A percentile compares a stretch with the other conserved stretches of the same genome.
Conservation (phyloP, 805 yeast genomes). For the Dipodascus geniculatus region DNA sequence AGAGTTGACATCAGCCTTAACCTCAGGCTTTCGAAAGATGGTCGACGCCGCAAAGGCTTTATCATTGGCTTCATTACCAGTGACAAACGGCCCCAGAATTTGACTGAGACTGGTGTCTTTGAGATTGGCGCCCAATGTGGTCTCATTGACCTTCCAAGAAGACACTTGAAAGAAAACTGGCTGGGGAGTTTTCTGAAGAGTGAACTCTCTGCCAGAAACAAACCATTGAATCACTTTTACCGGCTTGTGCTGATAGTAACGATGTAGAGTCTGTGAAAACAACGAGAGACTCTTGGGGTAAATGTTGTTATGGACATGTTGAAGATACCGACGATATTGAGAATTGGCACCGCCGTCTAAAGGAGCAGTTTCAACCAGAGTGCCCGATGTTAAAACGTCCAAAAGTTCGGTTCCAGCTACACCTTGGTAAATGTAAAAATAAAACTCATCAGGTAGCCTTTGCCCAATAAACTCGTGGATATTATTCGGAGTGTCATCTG, state of each 20-base stretch:
- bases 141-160: slow-evolving; percentile 9
- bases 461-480: slow-evolving; percentile 73
- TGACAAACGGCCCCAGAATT: not conserved
- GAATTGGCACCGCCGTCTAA: slow-evolving; percentile 49
- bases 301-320: slow-evolving; percentile 27
- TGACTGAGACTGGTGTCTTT: not conserved
- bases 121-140: not conserved
- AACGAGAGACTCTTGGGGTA: slow-evolving; percentile 55
- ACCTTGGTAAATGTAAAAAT: slow-evolving; percentile 73
- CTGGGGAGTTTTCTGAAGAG: slow-evolving; percentile 22
- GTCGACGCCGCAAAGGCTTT: not conserved
- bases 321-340: slow-evolving; percentile 42
- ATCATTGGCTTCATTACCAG: not conserved
- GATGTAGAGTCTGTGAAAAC: slow-evolving; percentile 58
- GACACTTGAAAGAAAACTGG: slow-evolving; percentile 9
- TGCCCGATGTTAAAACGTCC: slow-evolving; percentile 56
- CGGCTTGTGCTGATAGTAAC: slow-evolving; percentile 74
- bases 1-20: slow-evolving; percentile 25
- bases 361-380: slow-evolving; percentile 50
- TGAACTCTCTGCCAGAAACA: slow-evolving; percentile 28
- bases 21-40: slow-evolving; percentile 21
- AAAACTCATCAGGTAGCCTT: slow-evolving; percentile 75
- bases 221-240: slow-evolving; percentile 47
- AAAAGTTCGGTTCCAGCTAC: slow-evolving; percentile 50
- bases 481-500: slow-evolving; percentile 56